Conservation (phyloP, 306 rosid genomes). For the Vachellia collinsii region DNA sequence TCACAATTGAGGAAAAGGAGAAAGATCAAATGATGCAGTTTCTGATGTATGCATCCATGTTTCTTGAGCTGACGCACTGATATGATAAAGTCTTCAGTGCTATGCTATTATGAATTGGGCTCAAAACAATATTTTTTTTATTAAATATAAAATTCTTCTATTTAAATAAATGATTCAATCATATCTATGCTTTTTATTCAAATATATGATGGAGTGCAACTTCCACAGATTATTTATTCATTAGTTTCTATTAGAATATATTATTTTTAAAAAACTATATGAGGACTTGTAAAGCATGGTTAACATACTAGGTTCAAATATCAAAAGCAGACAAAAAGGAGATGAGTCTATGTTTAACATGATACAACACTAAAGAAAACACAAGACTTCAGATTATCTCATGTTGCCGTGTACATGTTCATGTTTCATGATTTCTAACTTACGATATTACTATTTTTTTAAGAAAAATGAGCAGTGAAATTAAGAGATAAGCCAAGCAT, state of each 20-base stretch:
- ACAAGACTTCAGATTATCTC: not conserved
- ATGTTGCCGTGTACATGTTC: not conserved
- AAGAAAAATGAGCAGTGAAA: not conserved
- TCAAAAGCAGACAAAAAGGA: not conserved
- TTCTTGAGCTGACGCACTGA: not conserved
- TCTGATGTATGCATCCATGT: not conserved
- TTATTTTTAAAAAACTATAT: not conserved
- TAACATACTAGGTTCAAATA: not conserved
- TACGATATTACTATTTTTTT: not conserved
- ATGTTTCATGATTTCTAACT: not conserved
- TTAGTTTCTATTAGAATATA: not conserved
- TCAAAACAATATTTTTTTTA: not conserved
- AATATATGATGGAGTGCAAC: not conserved
- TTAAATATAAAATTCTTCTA: not conserved
- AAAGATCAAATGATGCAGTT: slow-evolving; percentile 27
- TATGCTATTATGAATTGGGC: not conserved
- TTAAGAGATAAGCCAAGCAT: not conserved
- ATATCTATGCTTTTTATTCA: not conserved
- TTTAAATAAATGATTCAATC: not conserved
- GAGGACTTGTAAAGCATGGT: not conserved
- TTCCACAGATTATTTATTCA: not conserved
- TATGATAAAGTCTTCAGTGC: not conserved
- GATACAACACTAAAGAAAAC: not conserved
- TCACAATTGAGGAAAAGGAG: slow-evolving; percentile 16
- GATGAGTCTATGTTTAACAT: not conserved